Conservation (phyloP, 352 stramenopile species). For the Pythium insidiosum region DNA sequence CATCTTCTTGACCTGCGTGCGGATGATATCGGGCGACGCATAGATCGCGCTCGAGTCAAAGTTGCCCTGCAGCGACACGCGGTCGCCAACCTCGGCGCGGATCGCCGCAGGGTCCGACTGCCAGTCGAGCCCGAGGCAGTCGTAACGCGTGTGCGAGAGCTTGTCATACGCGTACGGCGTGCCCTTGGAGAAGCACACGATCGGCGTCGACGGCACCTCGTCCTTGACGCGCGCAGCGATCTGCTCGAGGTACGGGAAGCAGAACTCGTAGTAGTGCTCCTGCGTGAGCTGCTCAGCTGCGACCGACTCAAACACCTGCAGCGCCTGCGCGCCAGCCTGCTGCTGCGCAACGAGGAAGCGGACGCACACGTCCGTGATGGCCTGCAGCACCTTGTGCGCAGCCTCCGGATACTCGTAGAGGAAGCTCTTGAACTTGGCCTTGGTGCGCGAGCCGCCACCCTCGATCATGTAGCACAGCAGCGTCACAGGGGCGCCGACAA, state of each 20-base stretch:
- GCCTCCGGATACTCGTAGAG: conserved; percentile 90
- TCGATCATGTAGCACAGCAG: conserved; percentile 99
- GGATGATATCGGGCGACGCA: conserved; percentile 78
- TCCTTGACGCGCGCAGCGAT: conserved; percentile 78
- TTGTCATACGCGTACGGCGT: conserved; percentile 73
- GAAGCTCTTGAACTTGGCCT: conserved; percentile 92
- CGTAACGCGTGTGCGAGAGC: conserved; percentile 82
- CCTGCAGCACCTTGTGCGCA: conserved; percentile 88
- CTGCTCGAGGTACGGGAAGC: conserved; percentile 87
- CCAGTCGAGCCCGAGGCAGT: conserved; percentile 93
- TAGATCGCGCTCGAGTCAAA: conserved; percentile 89
- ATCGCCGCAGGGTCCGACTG: conserved; percentile 89
- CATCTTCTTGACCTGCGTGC: conserved; percentile 89
- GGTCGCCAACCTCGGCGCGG: conserved; percentile 67
- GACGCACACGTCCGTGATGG: conserved; percentile 92
- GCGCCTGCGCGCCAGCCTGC: conserved; percentile 89
- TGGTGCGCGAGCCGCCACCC: conserved; percentile 93
- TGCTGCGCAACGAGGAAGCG: conserved; percentile 95
- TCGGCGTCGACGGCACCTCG: conserved; percentile 44
- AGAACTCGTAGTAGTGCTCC: conserved; percentile 93
- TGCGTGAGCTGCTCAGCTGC: conserved; percentile 92
- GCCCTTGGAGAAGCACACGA: conserved; percentile 84
- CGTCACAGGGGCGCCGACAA: conserved; percentile 95
- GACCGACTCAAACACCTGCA: conserved; percentile 98
- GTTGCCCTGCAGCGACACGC: conserved; percentile 88